Base-by-base conservation (phyloP, 116 monocot species). In the Phalaenopsis hybrid region DNA sequence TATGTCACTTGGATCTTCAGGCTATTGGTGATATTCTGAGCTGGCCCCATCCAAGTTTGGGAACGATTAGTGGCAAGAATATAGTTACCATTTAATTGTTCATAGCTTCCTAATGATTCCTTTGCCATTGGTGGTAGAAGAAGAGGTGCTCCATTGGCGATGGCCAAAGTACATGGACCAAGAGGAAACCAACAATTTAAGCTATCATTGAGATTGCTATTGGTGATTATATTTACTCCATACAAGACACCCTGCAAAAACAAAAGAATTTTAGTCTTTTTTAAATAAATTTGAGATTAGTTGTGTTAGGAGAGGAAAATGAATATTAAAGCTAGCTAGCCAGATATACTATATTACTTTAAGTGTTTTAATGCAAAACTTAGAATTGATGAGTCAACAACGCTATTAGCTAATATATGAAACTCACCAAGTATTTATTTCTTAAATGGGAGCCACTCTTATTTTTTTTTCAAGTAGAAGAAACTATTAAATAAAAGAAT, bases 1-100 rank as follows among this genome's bases (percentile, higher is more conserved):
- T 88, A 88, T n/a, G 88, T 88, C 79, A 83, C 80, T 4, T 83
- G 68, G 15, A 78, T 33, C 65, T 83, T 78, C 8, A 88, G 81
- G 61, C 55, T 84, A 83, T 86, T 79, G 7, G 84, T 86, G 76
- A 88, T 84, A 18, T 4, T 50, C 41, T 88, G 88, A 31, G 83
- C 78, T 2, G 88, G 83, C 4, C 88, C 88, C 81, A 84, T 88
- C 88, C 88, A 88, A 16, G 79, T 79, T 65, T 88, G 86, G 13
- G 86, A 83, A n/a, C 88, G 88, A 70, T 84, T 82, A 0, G 83
- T 81, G n/a, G 50, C 83, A 44, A 81, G 81, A 70, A 88, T 86
- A 81, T 83, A 81, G 44, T 57, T 82, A 11, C 88, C 88, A 46
- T 75, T 88, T n/a, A 86, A 80, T 4, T 78, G 74, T 75, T 86